Conservation (phyloP, 1,284 basidiomycete genomes). For the Ceratobasidium sp. region DNA sequence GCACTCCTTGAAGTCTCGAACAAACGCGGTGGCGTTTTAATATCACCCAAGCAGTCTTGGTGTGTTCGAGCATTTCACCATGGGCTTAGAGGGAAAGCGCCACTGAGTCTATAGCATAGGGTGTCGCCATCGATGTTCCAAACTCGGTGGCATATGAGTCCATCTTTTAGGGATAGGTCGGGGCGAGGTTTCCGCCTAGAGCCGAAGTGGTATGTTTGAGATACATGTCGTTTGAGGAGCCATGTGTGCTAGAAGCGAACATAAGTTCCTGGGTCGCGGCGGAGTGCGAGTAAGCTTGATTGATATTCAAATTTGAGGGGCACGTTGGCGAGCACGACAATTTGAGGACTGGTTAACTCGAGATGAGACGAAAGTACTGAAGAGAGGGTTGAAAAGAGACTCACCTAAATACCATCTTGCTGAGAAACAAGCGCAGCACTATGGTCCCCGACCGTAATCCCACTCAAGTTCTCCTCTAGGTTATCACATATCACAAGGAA, state of each 20-base stretch:
- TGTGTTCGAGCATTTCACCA: slow-evolving; percentile 62
- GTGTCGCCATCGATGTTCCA: slow-evolving; percentile 61
- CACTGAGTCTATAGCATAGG: slow-evolving; percentile 72
- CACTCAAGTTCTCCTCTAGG: slow-evolving; percentile 13
- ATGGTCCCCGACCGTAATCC: slow-evolving; percentile 39
- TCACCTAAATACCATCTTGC: slow-evolving; percentile 55
- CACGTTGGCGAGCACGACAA: too few relatives aligned
- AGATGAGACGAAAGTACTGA: slow-evolving; percentile 49
- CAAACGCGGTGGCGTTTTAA: slow-evolving; percentile 71
- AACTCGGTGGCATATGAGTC: slow-evolving; percentile 56
- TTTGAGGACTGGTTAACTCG: neutral
- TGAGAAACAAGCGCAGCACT: slow-evolving; percentile 47
- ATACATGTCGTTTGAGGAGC: slow-evolving; percentile 71
- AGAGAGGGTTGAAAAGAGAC: slow-evolving; percentile 51
- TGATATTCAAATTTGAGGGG: too few relatives aligned
- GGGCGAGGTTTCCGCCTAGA: slow-evolving; percentile 73
- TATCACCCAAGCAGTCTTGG: slow-evolving; percentile 62
- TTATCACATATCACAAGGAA: slow-evolving; percentile 64
- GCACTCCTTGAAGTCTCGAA: slow-evolving; percentile 64
- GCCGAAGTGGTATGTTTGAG: slow-evolving; percentile 72
- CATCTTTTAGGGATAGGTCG: slow-evolving; percentile 61
- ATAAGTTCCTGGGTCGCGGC: slow-evolving; percentile 75
- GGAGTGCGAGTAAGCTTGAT: too few relatives aligned
- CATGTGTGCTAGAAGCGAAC: slow-evolving; percentile 68
- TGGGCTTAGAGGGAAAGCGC: slow-evolving; percentile 73